Conservation (phyloP, 2,329 filamentous ascomycete species). For the Cercospora nicotianae region DNA sequence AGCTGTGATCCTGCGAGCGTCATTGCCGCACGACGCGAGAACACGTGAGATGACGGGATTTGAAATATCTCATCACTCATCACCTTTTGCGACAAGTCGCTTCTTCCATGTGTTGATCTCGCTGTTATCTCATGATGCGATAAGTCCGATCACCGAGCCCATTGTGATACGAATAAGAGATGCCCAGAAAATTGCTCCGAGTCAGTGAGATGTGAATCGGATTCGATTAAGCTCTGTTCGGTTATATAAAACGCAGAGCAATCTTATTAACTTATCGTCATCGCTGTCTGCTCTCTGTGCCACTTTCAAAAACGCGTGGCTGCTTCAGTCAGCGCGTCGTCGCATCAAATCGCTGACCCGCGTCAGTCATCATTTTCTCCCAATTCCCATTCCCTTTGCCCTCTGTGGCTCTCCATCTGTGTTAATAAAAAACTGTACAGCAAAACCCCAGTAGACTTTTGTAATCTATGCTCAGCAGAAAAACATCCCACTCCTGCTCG, state of each 20-base stretch:
- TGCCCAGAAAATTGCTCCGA: neutral
- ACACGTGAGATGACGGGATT: conserved; percentile 4
- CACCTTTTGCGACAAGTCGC: neutral
- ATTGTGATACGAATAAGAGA: neutral
- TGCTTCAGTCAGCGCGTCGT: neutral
- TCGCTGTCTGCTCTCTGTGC: neutral
- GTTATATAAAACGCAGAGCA: neutral
- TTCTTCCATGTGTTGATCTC: neutral
- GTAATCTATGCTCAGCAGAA: neutral
- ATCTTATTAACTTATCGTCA: neutral
- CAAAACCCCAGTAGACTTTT: neutral
- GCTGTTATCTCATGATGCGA: neutral
- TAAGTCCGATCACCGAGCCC: neutral
- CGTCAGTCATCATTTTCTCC: no score
- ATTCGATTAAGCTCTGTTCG: neutral
- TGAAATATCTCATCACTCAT: neutral
- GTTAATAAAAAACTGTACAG: neutral
- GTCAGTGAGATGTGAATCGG: neutral
- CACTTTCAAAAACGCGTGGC: neutral
- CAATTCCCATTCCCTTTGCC: no score
- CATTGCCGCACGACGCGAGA: conserved; percentile 3
- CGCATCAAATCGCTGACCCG: neutral
- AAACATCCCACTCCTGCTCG: neutral
- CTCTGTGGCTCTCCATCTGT: neutral
- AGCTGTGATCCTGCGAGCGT: neutral